A percentile compares a stretch with the other conserved stretches of the same genome.
phyloP scores from a whole-genome alignment of 2,329 filamentous ascomycete species.

The Trichophyton equinum region DNA sequence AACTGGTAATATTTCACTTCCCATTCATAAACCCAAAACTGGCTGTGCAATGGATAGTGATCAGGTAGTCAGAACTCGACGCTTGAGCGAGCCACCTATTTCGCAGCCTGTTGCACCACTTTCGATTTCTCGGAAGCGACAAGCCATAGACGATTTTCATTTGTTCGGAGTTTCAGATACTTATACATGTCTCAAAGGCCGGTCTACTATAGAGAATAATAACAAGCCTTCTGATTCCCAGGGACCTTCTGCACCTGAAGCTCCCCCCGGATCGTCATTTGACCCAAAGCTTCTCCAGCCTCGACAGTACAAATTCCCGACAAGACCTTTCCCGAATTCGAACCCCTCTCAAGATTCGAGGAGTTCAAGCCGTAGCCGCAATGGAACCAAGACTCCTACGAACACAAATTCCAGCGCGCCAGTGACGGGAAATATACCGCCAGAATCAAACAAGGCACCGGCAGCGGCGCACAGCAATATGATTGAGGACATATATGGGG shows the following conservation, averaged over 20 bases:
- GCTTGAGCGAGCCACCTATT: neutral
- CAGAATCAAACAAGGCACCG: constrained; percentile 16
- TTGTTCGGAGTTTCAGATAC: neutral
- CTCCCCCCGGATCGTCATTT: constrained; percentile 9
- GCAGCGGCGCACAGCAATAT: constrained; percentile 27
- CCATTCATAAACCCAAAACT: neutral
- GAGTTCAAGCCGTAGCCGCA: neutral
- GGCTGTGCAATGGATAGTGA: neutral
- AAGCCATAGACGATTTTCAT: neutral
- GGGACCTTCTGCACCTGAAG: neutral
- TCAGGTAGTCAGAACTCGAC: neutral
- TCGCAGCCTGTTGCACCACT: neutral
- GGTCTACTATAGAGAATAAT: neutral
- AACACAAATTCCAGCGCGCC: neutral
- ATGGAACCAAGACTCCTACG: neutral
- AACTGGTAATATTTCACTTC: constrained; percentile 9
- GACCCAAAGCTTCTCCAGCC: constrained; percentile 14
- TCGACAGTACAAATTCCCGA: constrained; percentile 8
- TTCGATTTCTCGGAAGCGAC: neutral
- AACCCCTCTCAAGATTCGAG: neutral
- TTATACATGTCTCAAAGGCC: constrained; percentile 4
- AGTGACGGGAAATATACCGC: constrained; percentile 13
- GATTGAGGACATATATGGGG: constrained; percentile 64
- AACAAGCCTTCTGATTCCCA: neutral
- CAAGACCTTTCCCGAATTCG: neutral